These are phyloP conservation scores for Rehmannia glutinosa DNA, from an alignment of 257 asterid species.

Conservation along the genomic window DNA sequence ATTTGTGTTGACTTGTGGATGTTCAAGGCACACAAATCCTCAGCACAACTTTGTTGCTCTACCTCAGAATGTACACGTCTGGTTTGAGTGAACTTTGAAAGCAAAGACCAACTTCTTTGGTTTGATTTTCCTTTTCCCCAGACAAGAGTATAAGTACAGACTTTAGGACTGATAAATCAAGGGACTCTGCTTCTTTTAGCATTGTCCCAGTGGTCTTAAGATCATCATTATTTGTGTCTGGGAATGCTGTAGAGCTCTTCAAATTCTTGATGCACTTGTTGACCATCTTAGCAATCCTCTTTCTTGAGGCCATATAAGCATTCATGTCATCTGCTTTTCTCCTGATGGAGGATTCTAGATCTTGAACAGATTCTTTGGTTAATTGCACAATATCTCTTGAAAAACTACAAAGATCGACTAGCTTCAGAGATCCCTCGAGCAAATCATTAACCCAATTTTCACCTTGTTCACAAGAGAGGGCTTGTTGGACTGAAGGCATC, in stretches of 20 bases:
- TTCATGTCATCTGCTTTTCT: background rate
- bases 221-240: too few species aligned
- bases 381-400: conserved; percentile 19
- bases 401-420: conserved; percentile 29
- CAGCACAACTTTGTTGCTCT: background rate
- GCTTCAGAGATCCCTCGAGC: conserved; percentile 26
- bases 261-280: conserved; percentile 25
- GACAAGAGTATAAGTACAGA: conserved; percentile 25
- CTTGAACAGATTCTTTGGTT: conserved; percentile 28
- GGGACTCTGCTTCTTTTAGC: conserved; percentile 22
- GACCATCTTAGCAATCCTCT: conserved; percentile 10
- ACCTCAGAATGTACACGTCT: background rate
- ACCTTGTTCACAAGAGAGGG: background rate
- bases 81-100: conserved; percentile 26
- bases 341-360: conserved; percentile 28
- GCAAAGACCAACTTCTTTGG: conserved; percentile 19
- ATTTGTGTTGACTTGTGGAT: background rate
- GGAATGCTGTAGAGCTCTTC: background rate
- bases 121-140: conserved; percentile 19
- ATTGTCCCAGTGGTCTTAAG: background rate
- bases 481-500: conserved; percentile 29
- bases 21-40: conserved; percentile 1
- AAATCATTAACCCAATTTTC: conserved; percentile 19
- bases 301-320: conserved; percentile 8
- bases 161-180: conserved; percentile 12